Conservation (phyloP, 805 yeast genomes). For the Komagataella mondaviorum region DNA sequence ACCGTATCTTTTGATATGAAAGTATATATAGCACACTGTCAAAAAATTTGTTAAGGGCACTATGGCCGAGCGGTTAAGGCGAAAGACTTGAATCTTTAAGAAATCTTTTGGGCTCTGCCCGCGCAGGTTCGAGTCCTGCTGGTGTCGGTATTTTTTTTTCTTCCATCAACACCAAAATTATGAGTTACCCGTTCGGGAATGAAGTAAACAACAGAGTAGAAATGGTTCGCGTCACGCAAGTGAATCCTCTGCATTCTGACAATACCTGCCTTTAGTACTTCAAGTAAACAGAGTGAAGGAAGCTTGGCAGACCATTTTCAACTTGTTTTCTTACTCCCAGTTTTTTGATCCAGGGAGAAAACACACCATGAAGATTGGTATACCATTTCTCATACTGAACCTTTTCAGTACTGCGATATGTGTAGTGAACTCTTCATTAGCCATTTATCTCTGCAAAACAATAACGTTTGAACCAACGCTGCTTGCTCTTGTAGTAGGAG, state of each 20-base stretch:
- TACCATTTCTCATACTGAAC: neutral
- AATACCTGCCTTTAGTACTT: too few species aligned
- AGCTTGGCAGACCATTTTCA: neutral
- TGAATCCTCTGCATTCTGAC: too few species aligned
- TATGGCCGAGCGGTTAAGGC: conserved; percentile 3
- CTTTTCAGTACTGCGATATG: neutral
- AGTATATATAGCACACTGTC: too few species aligned
- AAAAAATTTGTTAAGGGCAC: neutral
- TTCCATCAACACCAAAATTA: too few species aligned
- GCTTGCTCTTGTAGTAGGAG: neutral
- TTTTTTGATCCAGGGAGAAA: neutral
- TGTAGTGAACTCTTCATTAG: neutral
- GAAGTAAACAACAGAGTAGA: neutral
- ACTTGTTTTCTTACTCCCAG: neutral
- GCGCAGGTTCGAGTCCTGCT: conserved; percentile 4
- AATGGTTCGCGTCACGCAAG: too few species aligned
- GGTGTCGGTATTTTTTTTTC: neutral
- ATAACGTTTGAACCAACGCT: neutral
- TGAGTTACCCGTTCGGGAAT: neutral
- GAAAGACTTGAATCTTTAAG: conserved; percentile 2
- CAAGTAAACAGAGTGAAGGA: neutral
- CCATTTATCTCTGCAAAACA: neutral
- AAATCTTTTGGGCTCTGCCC: conserved; percentile 2
- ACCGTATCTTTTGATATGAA: too few species aligned
- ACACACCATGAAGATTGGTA: neutral